Base-by-base conservation (phyloP, 148 eudicot species). In the Diospyros lotus region DNA sequence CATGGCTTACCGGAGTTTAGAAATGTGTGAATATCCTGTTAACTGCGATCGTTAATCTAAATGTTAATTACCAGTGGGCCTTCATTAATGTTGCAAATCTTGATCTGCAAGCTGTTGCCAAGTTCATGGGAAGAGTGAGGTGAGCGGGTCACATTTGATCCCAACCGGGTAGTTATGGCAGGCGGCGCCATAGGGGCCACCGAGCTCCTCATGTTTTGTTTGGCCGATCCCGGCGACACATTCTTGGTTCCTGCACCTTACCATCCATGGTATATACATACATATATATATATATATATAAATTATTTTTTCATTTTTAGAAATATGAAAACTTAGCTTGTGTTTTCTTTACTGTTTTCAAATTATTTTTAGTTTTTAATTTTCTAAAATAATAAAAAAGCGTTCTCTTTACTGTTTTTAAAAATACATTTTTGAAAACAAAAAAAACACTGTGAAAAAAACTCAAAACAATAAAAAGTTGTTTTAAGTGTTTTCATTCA, bases 1-100 rank as follows among this genome's bases (percentile, higher is more conserved):
- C 94, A 93, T 55, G 98, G 98, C 53, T 77, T 93, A 73, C 91
- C 88, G 1, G 82, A 88, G 69, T 93, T 93, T 41, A 81, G 92
- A 85, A 80, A 50, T 4, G 98, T 93, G 85, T 44, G 81, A 54
- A 60, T 15, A 38, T 13, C 14, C n/a, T 38, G 55, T 10, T 2
- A 2, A 13, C 46, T n/a, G 46, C 7, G 4, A 0, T 1, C 1
- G 9, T 2, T 2, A 12, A 55, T 58, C 5, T 1, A 9, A 3
- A n/a, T 9, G 9, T 58, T 43, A 1, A 39, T 12, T 3, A 48
- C 52, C 4, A 48, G 52, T 48, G 4, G 52, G 4, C n/a, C n/a
- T n/a, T n/a, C n/a, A n/a, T n/a, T n/a, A n/a, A 48, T 48, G 52
- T n/a, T 48, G 52, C 52, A 48, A 3, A 3, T 48, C 7, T 48